A percentile compares a stretch with the other conserved stretches of the same genome.
Evolutionary conservation across 495 filamentous ascomycete genomes (phyloP).

Genomic region (Tuber umbilicatum): DNA sequence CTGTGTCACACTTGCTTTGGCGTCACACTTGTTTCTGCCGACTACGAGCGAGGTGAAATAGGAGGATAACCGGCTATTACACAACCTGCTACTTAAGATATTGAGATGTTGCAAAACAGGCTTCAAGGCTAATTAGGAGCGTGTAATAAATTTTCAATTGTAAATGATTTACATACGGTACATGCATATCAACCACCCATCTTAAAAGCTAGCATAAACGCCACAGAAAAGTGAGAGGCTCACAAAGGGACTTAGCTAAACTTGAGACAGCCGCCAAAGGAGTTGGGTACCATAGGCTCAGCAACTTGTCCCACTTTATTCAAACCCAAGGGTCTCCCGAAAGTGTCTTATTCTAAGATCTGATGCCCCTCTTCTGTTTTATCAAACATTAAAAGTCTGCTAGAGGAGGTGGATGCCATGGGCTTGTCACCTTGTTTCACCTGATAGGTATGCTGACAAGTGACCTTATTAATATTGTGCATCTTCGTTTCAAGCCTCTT

Average conservation of each 20-base stretch:
- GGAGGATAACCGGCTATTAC: too few species aligned
- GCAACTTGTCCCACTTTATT: neutral
- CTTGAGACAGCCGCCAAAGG: neutral
- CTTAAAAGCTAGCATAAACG: neutral
- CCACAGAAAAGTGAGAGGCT: neutral
- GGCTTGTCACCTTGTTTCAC: neutral
- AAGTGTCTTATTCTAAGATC: neutral
- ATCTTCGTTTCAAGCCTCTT: neutral
- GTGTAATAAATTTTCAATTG: neutral
- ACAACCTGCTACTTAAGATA: neutral
- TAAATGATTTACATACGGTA: neutral
- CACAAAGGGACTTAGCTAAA: neutral
- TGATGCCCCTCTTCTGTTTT: neutral
- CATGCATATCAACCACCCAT: neutral
- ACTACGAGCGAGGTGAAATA: too few species aligned
- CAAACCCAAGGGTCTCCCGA: neutral
- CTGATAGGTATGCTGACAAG: neutral
- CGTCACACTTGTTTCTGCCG: too few species aligned
- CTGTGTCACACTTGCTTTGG: too few species aligned
- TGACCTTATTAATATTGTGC: neutral
- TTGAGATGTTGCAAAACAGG: neutral
- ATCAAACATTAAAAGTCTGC: neutral
- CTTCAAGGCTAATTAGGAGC: rapidly evolving
- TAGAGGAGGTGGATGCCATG: neutral
- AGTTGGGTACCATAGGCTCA: neutral